A percentile compares a stretch with the other conserved stretches of the same genome.
phyloP scores from a whole-genome alignment of 2,329 filamentous ascomycete species.

The Aureobasidium sp. region DNA sequence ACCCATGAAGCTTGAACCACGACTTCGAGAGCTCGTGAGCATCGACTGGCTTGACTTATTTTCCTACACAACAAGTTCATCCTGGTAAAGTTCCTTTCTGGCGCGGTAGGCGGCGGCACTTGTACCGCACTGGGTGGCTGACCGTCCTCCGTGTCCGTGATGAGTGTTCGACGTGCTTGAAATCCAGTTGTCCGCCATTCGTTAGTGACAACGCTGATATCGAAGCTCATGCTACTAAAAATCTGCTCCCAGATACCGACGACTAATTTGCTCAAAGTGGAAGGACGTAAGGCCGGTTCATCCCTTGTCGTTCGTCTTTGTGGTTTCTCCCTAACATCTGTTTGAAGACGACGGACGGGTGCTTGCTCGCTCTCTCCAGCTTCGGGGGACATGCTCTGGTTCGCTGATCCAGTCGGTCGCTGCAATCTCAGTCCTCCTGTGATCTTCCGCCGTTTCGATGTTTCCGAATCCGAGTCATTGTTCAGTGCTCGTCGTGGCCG shows the following conservation, averaged over 20 bases:
- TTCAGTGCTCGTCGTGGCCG: not conserved
- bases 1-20: slow-evolving; percentile 51
- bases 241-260: slow-evolving; percentile 43
- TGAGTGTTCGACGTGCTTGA: slow-evolving; percentile 17
- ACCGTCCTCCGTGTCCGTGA: slow-evolving; percentile 8
- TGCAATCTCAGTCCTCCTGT: slow-evolving; percentile 24
- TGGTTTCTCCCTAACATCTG: slow-evolving; percentile 18
- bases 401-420: slow-evolving; percentile 10
- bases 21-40: slow-evolving; percentile 49
- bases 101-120: not conserved
- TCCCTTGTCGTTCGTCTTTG: slow-evolving; percentile 18
- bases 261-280: slow-evolving; percentile 40
- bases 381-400: slow-evolving; percentile 13
- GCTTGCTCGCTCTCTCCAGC: not conserved
- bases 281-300: slow-evolving; percentile 32
- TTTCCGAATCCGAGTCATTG: slow-evolving; percentile 5
- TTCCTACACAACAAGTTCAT: slow-evolving; percentile 37
- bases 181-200: slow-evolving; percentile 25
- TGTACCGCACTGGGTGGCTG: slow-evolving; percentile 12
- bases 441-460: slow-evolving; percentile 35
- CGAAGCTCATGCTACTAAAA: slow-evolving; percentile 33
- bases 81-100: slow-evolving; percentile 26
- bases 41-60: slow-evolving; percentile 42
- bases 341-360: not conserved
- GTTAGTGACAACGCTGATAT: slow-evolving; percentile 29